phyloP scores from a whole-genome alignment of 148 eudicot species.

The Chenopodium berlandieri region DNA sequence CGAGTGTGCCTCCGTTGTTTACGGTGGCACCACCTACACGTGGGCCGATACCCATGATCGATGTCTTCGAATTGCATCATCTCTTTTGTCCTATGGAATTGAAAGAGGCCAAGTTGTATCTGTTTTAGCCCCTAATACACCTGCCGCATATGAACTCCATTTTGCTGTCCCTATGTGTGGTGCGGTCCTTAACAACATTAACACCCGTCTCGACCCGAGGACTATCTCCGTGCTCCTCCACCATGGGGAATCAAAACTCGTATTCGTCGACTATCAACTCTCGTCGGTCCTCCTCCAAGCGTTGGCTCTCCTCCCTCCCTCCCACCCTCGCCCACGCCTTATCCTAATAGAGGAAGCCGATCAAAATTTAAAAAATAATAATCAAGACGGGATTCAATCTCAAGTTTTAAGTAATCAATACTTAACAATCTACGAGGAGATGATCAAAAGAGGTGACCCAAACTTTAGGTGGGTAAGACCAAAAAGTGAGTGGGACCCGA shows the following conservation, averaged over 20 bases:
- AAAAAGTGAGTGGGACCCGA: constrained; percentile 41
- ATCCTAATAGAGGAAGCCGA: constrained; percentile 28
- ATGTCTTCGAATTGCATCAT: constrained; percentile 55
- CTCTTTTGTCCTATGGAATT: constrained; percentile 41
- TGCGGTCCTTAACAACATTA: constrained; percentile 45
- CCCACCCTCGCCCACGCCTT: constrained; percentile 8
- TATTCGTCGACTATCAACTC: constrained; percentile 36
- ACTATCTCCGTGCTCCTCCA: constrained; percentile 40
- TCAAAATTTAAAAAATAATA: not conserved
- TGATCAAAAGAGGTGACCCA: constrained; percentile 33
- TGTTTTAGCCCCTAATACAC: constrained; percentile 69
- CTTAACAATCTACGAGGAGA: constrained; percentile 29
- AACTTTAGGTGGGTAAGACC: constrained; percentile 44
- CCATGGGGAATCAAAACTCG: constrained; percentile 36
- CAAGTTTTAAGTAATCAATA: not conserved
- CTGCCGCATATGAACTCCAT: constrained; percentile 72
- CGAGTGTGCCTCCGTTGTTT: constrained; percentile 50
- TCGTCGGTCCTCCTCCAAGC: constrained; percentile 27
- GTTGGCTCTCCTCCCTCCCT: constrained; percentile 27
- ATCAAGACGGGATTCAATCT: constrained; percentile 1
- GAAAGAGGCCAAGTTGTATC: constrained; percentile 52
- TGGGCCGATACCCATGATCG: constrained; percentile 61
- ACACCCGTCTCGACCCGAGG: constrained; percentile 52
- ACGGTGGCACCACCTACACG: constrained; percentile 46
- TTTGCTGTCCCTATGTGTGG: constrained; percentile 78